A percentile compares a stretch with the other conserved stretches of the same genome.
These are phyloP conservation scores for Phaseolus lunatus DNA, from an alignment of 306 rosid species.

Conservation along the genomic window DNA sequence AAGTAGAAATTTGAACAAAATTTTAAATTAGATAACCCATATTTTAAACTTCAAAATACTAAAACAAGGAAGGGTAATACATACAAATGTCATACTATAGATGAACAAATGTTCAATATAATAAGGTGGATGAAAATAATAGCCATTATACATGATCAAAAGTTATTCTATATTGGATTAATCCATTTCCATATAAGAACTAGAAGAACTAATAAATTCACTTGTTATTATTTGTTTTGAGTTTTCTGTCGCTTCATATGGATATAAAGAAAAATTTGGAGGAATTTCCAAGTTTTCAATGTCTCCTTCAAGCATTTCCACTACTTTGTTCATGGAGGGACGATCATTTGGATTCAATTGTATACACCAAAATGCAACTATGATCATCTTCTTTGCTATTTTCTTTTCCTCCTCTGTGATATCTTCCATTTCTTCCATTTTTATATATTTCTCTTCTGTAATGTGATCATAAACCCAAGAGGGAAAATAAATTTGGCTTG, in stretches of 20 bases:
- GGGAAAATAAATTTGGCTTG: not conserved
- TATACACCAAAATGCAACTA: not conserved
- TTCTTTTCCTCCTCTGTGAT: not conserved
- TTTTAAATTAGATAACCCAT: too few relatives aligned
- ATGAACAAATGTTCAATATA: too few relatives aligned
- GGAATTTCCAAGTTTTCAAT: not conserved
- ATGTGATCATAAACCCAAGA: not conserved
- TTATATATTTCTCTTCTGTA: not conserved
- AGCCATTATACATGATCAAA: too few relatives aligned
- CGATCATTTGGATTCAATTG: not conserved
- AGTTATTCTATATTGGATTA: too few relatives aligned
- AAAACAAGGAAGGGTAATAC: too few relatives aligned
- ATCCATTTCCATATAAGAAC: too few relatives aligned
- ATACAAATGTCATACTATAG: too few relatives aligned
- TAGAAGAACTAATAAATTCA: too few relatives aligned
- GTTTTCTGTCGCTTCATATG: not conserved
- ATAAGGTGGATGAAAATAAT: too few relatives aligned
- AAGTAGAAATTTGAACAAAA: too few relatives aligned
- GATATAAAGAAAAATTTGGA: not conserved
- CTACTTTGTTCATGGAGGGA: not conserved
- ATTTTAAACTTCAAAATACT: too few relatives aligned
- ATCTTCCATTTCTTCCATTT: not conserved
- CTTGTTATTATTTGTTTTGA: not conserved
- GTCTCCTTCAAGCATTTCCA: not conserved
- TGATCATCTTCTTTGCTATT: not conserved